Base-by-base conservation (phyloP, 208 protist species). In the Trypanosoma rangeli region DNA sequence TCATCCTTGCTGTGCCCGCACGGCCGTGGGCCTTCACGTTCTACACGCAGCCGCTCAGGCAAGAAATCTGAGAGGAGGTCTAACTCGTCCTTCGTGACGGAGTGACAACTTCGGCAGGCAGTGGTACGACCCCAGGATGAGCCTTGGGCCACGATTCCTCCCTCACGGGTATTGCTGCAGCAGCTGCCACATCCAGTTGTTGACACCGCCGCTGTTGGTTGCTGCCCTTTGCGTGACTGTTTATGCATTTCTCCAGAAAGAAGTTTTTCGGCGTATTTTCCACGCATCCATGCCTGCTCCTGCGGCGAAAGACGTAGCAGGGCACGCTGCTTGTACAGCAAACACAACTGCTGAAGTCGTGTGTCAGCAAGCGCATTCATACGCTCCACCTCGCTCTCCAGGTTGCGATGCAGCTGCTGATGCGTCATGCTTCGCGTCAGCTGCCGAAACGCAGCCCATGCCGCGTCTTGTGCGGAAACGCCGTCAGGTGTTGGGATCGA, bases 311-410 rank as follows among this genome's bases (percentile, higher is more conserved):
- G 67, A 39, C 44, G 72, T 31, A 86, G 58, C 9, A 89, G 49
- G 0, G 80, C 81, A 15, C 78, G 80, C 48, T 87, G 85, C 68
- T 90, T 86, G 67, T 77, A 83, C 39, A 90, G 67, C 35, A 90
- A 58, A 56, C 81, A 80, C 31, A 90, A 66, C 20, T 85, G 71
- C 29, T 69, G 61, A 4, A 90, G 76, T 8, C 85, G 79, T n/a
- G 73, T 74, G 54, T 82, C 79, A 0, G 80, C 85, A 42, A 85
- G 57, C 3, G 54, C 64, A 33, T 79, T 75, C 18, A 90, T 78
- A 28, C 79, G 81, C 57, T 81, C 69, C 24, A 85, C 70, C 59
- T 89, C 84, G 9, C 53, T 50, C 35, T 76, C 74, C 24, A 89
- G 68, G 31, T 73, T 75, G 29, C 79, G 84, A 22, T 77, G 78